Evolutionary conservation across 2,329 filamentous ascomycete species (phyloP), one percentile per base, ranked within the genome.

Genomic region (Apiospora marii): DNA sequence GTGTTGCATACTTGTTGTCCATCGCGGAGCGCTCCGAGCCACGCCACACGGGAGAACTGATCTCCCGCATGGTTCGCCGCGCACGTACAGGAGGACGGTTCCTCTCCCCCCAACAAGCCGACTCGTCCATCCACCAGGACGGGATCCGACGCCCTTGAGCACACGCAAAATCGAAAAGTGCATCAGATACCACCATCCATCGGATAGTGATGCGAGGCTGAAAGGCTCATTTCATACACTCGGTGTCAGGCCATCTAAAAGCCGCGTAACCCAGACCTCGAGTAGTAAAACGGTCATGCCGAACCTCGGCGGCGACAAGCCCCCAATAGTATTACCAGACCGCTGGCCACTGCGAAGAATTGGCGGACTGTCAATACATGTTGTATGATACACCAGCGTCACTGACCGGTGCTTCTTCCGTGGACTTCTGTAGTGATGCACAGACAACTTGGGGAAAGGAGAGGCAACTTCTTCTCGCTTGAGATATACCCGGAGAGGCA

Each of bases 301-400:
- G 16, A 78, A 72, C 68, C 58, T n/a, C 69, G 77, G 78, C 76
- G 71, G 74, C 76, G 44, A 78, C 74, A 53, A 30, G 27, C 75
- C 14, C 4, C 16, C 16, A 16, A 71, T 67, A 78, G 71, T 41
- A 80, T 77, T 72, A 79, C 72, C 73, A 79, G 69, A 43, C 73
- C 74, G 71, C 77, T 80, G 44, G 77, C 74, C 53, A 74, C 74
- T 64, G 73, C 76, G 72, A 81, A 78, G 27, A 51, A 79, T 76
- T 49, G 79, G 71, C 70, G 76, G 76, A 61, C 79, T 78, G 51
- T 75, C 74, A 43, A 73, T 72, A 76, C 74, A 81, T 44, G 75
- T 78, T 44, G 75, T 78, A 67, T 74, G 74, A 27, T 77, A 73
- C 67, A 72, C 73, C 68, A 73, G 68, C 27, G 69, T 70, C 37